Conservation (phyloP, 768 basidiomycete species). For the Dentipellis sp. region DNA sequence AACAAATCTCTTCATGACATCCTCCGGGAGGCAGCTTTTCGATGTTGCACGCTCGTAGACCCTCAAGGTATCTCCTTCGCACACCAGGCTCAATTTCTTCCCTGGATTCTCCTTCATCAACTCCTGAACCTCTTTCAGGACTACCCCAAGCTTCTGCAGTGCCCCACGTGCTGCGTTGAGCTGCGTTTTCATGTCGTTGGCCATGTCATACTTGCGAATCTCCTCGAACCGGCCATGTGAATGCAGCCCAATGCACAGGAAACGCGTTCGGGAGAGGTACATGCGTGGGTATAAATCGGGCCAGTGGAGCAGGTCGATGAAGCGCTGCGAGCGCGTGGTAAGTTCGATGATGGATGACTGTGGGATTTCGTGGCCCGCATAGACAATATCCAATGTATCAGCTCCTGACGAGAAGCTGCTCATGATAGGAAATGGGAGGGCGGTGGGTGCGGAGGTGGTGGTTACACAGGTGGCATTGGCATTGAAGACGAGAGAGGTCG, state of each 20-base stretch:
- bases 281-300: slow-evolving; percentile 55
- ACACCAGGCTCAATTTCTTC: background rate
- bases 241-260: background rate
- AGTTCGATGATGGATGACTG: slow-evolving; percentile 22
- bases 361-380: slow-evolving; percentile 2
- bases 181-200: background rate
- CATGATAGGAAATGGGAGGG: background rate
- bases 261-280: slow-evolving; percentile 15
- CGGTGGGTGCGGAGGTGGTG: background rate
- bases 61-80: background rate
- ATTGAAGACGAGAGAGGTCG: background rate
- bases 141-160: slow-evolving; percentile 6
- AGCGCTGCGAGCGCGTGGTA: slow-evolving; percentile 26
- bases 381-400: background rate
- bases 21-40: background rate
- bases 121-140: background rate
- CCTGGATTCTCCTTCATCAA: background rate
- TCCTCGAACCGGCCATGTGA: background rate
- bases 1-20: background rate
- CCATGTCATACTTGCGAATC: background rate
- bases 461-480: background rate
- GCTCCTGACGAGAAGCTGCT: background rate
- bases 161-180: slow-evolving; percentile 17
- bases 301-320: slow-evolving; percentile 30
- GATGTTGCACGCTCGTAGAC: background rate